Conservation (phyloP, 495 filamentous ascomycete genomes). For the Clohesyomyces aquaticus region DNA sequence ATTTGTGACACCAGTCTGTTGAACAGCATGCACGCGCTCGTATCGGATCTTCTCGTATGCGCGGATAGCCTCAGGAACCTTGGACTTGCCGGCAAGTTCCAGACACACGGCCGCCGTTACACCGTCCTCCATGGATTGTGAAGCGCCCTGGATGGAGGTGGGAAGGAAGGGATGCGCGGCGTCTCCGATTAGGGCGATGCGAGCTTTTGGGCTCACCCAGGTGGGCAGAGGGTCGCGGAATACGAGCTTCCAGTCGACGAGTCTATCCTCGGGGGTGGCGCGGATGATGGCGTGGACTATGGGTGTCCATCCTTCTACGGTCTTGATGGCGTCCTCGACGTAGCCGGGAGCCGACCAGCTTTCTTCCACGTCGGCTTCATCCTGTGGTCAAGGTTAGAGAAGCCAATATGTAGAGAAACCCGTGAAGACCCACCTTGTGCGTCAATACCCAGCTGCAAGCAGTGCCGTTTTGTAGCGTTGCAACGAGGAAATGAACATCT, state of each 20-base stretch:
- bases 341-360: slow-evolving; percentile 44
- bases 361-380: slow-evolving; percentile 44
- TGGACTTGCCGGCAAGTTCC: slow-evolving; percentile 31
- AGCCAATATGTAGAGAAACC: neutral
- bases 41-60: slow-evolving; percentile 47
- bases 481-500: slow-evolving; percentile 47
- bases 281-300: slow-evolving; percentile 45
- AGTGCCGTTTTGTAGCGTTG: slow-evolving; percentile 42
- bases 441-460: slow-evolving; percentile 46
- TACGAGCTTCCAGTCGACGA: slow-evolving; percentile 48
- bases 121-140: slow-evolving; percentile 49
- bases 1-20: slow-evolving; percentile 44
- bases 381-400: slow-evolving; percentile 17
- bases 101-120: slow-evolving; percentile 44
- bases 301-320: slow-evolving; percentile 43
- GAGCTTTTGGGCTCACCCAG: slow-evolving; percentile 41
- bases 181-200: slow-evolving; percentile 46
- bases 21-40: slow-evolving; percentile 40
- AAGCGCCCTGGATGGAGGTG: slow-evolving; percentile 46
- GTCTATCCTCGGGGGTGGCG: slow-evolving; percentile 41
- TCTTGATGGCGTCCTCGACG: slow-evolving; percentile 38
- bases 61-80: slow-evolving; percentile 34
- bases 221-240: slow-evolving; percentile 46
- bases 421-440: slow-evolving; percentile 32
- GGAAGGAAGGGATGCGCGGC: slow-evolving; percentile 48